Percentiles rank a stretch among this genome's conserved stretches.
Evolutionary conservation across 2,329 filamentous ascomycete genomes (phyloP).

Genomic region (Phoma herbarum): DNA sequence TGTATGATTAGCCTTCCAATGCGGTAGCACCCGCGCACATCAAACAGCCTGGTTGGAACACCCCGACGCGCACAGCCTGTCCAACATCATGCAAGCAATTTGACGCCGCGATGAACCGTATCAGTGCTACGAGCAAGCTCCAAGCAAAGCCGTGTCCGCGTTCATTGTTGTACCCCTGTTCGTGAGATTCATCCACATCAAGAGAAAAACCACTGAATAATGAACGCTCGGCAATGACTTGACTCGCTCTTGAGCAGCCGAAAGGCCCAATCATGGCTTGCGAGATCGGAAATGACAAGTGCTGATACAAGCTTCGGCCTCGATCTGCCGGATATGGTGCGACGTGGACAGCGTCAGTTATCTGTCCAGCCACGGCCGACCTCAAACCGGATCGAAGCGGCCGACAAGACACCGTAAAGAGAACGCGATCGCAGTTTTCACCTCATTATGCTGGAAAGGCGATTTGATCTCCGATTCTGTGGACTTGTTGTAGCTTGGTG

Average conservation of each 20-base stretch:
- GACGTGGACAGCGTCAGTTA: slow-evolving; percentile 14
- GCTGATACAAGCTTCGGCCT: slow-evolving; percentile 14
- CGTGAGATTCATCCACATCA: not conserved
- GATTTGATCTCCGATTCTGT: not conserved
- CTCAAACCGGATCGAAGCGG: not conserved
- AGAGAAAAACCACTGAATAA: not conserved
- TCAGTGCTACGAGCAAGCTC: not conserved
- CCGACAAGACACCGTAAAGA: not conserved
- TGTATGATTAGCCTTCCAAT: slow-evolving; percentile 2
- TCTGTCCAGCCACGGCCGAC: not conserved
- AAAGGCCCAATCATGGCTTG: not conserved
- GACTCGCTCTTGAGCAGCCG: not conserved
- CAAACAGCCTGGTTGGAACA: not conserved
- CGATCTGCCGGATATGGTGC: slow-evolving; percentile 6
- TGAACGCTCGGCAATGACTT: not conserved
- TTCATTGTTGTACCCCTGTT: not conserved
- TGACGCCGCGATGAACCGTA: no score
- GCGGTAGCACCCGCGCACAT: slow-evolving; percentile 7
- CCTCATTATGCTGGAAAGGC: not conserved
- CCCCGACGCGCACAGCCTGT: not conserved
- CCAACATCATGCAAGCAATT: not conserved
- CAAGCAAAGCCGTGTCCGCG: not conserved
- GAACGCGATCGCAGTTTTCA: not conserved
- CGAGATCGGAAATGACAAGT: slow-evolving; percentile 1
- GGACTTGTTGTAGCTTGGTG: not conserved